These are phyloP conservation scores for Blastomyces emzantsi DNA, from an alignment of 2,329 filamentous ascomycete species.

Conservation along the genomic window DNA sequence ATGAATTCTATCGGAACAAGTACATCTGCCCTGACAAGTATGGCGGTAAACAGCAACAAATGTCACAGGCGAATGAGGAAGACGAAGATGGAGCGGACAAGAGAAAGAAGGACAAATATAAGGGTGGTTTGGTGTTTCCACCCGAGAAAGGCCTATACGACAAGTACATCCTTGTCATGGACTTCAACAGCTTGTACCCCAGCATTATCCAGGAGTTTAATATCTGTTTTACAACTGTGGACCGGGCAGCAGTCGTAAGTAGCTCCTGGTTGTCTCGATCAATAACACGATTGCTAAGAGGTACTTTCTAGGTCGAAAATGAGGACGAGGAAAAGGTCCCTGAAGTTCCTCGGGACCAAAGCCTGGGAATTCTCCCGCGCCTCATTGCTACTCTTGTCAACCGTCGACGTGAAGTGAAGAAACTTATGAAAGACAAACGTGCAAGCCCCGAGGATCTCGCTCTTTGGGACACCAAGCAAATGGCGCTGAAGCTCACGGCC, in stretches of 20 bases:
- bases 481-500: constrained; percentile 91
- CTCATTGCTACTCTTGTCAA: constrained; percentile 88
- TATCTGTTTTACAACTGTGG: constrained; percentile 97
- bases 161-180: constrained; percentile 98
- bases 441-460: constrained; percentile 79
- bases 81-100: constrained; percentile 60
- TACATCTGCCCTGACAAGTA: constrained; percentile 98
- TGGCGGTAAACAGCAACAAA: constrained; percentile 64
- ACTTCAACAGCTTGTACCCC: constrained; percentile 98
- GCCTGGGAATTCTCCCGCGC: constrained; percentile 75
- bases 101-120: constrained; percentile 99
- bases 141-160: constrained; percentile 96
- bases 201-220: constrained; percentile 99
- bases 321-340: constrained; percentile 84
- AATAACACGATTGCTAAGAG: not conserved
- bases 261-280: not conserved
- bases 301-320: constrained; percentile 37
- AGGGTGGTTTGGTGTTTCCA: constrained; percentile 96
- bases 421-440: constrained; percentile 87
- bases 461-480: constrained; percentile 96
- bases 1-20: constrained; percentile 93
- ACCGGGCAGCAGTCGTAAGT: constrained; percentile 62
- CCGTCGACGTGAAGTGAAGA: constrained; percentile 85
- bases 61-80: constrained; percentile 60
- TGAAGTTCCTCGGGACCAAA: constrained; percentile 68